Base-by-base conservation (phyloP, 495 filamentous ascomycete genomes). In the Aspergillus heteromorphus region DNA sequence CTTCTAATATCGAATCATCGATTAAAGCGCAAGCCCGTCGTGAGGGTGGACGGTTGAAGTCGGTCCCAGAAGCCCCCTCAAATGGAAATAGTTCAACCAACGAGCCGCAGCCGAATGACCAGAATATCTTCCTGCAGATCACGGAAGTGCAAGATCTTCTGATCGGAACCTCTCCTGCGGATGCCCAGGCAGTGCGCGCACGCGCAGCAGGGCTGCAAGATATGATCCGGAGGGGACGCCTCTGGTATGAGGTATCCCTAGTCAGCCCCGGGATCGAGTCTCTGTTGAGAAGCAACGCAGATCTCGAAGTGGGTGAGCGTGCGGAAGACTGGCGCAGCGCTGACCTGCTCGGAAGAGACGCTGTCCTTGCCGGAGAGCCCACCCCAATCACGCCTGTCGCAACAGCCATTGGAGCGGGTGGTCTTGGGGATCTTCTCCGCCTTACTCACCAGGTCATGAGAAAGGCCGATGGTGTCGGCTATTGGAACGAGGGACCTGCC, bases 171-270 rank as follows among this genome's bases (percentile, higher is more conserved):
- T 34, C 62, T 25, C 21, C 56, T 13, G 36, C 45, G 2, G 55
- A 62, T 25, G 30, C 42, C 1, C 54, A 54, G 1, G 34, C 48
- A 10, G 45, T 66, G 13, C 56, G 62, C 21, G 71, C 71, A 4
- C 60, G 58, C 7, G 62, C 65, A 18, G 49, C 55, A 5, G 20
- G 57, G 10, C 11, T 54, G 3, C 19, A 47, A 1, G 62, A 67
- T 2, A 75, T 76, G 72, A 51, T 65, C 13, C 54, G 54, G 4
- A 55, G 58, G 4, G 63, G 68, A 7, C 60, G 65, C n/a, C 55
- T 72, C 6, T 81, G 78, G 77, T 79, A 73, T 60, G 67, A 73
- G 43, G 70, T 67, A 11, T 71, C 66, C 9, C 38, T 80, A 6
- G 52, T 66, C 27, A 74, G 68, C 31, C 54, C 53, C 9, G 40